phyloP scores from a whole-genome alignment of 163 green algal species.

The Scenedesmus sp. region DNA sequence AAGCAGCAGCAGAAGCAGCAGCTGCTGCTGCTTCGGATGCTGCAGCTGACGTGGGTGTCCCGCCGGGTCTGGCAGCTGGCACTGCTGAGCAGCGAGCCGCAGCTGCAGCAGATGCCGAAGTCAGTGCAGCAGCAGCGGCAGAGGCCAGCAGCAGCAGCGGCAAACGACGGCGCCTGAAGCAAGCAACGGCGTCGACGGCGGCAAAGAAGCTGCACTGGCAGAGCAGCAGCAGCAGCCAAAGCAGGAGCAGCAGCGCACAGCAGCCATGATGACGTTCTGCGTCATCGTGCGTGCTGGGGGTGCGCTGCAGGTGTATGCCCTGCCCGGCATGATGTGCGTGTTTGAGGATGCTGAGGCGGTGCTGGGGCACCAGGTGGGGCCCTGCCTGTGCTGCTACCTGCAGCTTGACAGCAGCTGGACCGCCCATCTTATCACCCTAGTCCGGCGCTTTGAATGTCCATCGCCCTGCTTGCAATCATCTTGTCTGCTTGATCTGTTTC shows the following conservation, averaged over 20 bases:
- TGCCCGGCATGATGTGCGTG: slow-evolving; percentile 54
- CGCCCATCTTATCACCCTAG: too few relatives aligned
- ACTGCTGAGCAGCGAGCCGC: not conserved
- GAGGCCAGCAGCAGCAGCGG: not conserved
- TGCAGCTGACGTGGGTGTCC: not conserved
- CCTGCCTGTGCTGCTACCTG: not conserved
- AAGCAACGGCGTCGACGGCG: not conserved
- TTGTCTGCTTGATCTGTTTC: too few relatives aligned
- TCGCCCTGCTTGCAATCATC: too few relatives aligned
- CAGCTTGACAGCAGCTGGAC: too few relatives aligned
- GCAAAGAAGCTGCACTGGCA: not conserved
- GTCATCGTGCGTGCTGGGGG: slow-evolving; percentile 44
- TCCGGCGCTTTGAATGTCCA: too few relatives aligned
- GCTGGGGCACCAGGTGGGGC: slow-evolving; percentile 33
- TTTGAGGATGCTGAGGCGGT: slow-evolving; percentile 47
- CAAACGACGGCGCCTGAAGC: not conserved
- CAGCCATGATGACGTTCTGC: slow-evolving; percentile 32
- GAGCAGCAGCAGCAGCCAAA: not conserved
- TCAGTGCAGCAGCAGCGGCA: slow-evolving; percentile 7
- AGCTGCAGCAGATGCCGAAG: not conserved
- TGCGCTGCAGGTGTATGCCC: slow-evolving; percentile 55
- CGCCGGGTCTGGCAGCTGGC: not conserved
- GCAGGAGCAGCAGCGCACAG: not conserved
- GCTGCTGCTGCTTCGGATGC: not conserved
- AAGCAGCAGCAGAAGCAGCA: not conserved